phyloP scores from a whole-genome alignment of 306 rosid genomes.

The Gastrolobium villosum region DNA sequence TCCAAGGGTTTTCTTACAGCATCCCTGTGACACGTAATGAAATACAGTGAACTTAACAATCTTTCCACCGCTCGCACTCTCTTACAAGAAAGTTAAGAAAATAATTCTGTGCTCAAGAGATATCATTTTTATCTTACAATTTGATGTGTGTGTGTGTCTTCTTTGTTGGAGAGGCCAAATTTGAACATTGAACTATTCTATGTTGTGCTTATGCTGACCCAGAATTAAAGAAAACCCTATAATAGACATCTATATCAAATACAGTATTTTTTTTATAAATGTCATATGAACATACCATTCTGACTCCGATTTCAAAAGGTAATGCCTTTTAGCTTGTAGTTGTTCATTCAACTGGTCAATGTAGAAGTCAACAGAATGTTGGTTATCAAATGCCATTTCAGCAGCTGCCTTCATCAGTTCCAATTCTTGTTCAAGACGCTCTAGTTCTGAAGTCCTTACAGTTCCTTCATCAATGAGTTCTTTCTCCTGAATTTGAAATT shows the following conservation, averaged over 20 bases:
- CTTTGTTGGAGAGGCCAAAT: background rate
- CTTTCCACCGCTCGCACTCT: background rate
- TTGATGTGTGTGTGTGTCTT: background rate
- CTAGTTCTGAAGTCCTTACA: constrained; percentile 57
- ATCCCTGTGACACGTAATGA: constrained; percentile 67
- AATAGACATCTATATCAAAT: constrained; percentile 6
- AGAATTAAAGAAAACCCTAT: constrained; percentile 15
- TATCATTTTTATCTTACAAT: constrained; percentile 34
- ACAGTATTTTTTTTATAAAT: constrained; percentile 25
- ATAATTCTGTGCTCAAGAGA: constrained; percentile 21
- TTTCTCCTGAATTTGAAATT: constrained; percentile 60
- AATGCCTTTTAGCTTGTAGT: constrained; percentile 55
- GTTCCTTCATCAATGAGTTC: constrained; percentile 50
- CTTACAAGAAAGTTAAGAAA: constrained; percentile 32
- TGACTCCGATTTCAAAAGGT: constrained; percentile 64
- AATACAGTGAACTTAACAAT: constrained; percentile 32
- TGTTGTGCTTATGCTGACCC: constrained; percentile 8
- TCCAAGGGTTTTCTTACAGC: constrained; percentile 67
- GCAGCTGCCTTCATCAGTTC: constrained; percentile 65
- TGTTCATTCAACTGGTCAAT: constrained; percentile 63
- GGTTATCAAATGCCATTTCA: constrained; percentile 61
- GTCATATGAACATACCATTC: constrained; percentile 59
- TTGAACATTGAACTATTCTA: constrained; percentile 23
- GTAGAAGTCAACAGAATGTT: constrained; percentile 69
- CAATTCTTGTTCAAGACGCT: constrained; percentile 73